These are phyloP conservation scores for Chlamydomonas urium DNA, from an alignment of 139 green algal species.

Conservation along the genomic window DNA sequence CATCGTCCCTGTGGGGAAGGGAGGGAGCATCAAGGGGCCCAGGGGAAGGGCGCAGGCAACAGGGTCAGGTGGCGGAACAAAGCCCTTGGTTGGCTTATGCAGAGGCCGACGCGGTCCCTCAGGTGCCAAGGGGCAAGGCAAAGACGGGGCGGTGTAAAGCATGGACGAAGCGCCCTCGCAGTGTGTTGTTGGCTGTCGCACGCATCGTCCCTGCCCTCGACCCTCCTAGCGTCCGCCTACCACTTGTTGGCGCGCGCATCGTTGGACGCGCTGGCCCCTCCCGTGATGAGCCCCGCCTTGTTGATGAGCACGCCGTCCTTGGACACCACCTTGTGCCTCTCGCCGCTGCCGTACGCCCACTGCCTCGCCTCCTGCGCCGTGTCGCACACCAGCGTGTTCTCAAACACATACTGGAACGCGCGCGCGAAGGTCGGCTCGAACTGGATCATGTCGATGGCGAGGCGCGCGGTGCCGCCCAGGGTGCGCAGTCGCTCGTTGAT, in stretches of 20 bases:
- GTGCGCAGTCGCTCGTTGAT: conserved; percentile 75
- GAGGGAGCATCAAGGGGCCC: too few relatives aligned
- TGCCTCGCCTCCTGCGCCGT: conserved; percentile 68
- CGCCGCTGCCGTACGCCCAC: conserved; percentile 56
- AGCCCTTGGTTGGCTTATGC: too few relatives aligned
- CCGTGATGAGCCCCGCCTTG: conserved; percentile 44
- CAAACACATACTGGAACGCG: conserved; percentile 69
- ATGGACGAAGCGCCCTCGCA: neutral
- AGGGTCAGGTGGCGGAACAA: too few relatives aligned
- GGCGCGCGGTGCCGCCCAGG: conserved; percentile 65
- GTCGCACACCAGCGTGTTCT: conserved; percentile 90
- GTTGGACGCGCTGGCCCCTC: conserved; percentile 10
- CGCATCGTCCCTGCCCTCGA: conserved; percentile 1
- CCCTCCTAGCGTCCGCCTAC: too few relatives aligned
- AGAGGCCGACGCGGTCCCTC: too few relatives aligned
- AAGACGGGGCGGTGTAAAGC: too few relatives aligned
- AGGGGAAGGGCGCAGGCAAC: too few relatives aligned
- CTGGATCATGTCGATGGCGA: conserved; percentile 82
- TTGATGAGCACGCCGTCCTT: conserved; percentile 84
- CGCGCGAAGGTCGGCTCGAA: conserved; percentile 58
- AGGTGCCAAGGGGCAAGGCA: too few relatives aligned
- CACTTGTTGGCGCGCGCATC: conserved; percentile 59
- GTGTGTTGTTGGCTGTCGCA: neutral
- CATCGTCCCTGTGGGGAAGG: too few relatives aligned
- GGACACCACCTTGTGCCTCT: conserved; percentile 65